A percentile compares a stretch with the other conserved stretches of the same genome.
These are phyloP conservation scores for Medicago truncatula DNA, from an alignment of 306 rosid species.

Conservation along the genomic window DNA sequence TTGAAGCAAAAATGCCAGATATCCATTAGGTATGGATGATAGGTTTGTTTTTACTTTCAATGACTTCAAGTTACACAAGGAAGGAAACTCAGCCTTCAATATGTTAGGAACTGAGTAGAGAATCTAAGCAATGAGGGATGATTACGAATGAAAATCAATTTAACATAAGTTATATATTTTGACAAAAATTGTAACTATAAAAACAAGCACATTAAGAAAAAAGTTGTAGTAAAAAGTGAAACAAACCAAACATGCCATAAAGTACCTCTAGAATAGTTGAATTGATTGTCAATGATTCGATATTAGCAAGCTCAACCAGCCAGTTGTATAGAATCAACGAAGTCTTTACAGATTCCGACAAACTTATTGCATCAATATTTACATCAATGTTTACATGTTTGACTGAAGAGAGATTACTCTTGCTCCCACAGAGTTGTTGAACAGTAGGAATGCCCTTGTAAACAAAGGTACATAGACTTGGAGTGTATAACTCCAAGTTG, in stretches of 20 bases:
- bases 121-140: not conserved
- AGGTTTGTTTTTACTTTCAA: not conserved
- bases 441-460: not conserved
- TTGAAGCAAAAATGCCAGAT: not conserved
- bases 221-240: too few species aligned
- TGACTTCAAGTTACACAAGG: not conserved
- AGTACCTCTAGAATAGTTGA: not conserved
- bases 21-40: not conserved
- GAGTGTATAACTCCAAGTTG: not conserved
- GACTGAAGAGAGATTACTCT: not conserved
- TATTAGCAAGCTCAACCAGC: not conserved
- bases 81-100: not conserved
- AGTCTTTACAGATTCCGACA: not conserved
- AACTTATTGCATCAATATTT: not conserved
- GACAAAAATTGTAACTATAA: too few species aligned
- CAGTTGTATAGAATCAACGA: not conserved
- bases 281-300: not conserved
- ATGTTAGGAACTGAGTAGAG: not conserved
- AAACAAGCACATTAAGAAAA: too few species aligned
- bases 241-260: not conserved
- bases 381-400: not conserved
- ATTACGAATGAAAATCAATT: not conserved
- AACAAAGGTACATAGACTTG: not conserved
- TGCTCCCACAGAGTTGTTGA: not conserved
- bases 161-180: too few species aligned